Conservation (phyloP, 2,329 filamentous ascomycete genomes). For the Alternaria atra region DNA sequence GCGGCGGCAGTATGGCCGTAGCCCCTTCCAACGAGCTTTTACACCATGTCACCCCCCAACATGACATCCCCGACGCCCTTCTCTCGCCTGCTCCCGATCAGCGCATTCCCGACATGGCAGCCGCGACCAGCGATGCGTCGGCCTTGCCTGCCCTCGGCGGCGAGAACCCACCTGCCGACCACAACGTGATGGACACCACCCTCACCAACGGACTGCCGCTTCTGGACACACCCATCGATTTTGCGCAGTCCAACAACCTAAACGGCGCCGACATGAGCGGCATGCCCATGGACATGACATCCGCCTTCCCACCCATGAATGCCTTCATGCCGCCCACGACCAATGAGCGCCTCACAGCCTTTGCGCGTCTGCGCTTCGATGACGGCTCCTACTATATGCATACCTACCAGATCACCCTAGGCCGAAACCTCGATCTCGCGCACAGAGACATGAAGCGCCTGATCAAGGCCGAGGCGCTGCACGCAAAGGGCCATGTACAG, state of each 20-base stretch:
- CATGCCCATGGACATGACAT: conserved; percentile 23
- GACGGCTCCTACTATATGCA: conserved; percentile 84
- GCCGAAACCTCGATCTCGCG: conserved; percentile 67
- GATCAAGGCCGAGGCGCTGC: conserved; percentile 37
- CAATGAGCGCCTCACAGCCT: conserved; percentile 62
- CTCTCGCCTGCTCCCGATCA: conserved; percentile 28
- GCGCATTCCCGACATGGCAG: conserved; percentile 39
- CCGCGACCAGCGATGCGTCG: conserved; percentile 36
- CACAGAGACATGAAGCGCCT: conserved; percentile 63
- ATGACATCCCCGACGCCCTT: conserved; percentile 34
- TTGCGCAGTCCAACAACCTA: conserved; percentile 23
- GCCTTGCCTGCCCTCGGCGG: conserved; percentile 15
- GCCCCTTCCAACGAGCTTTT: conserved; percentile 30
- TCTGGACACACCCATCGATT: conserved; percentile 36
- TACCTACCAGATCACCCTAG: conserved; percentile 75
- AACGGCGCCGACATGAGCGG: conserved; percentile 20
- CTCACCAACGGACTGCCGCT: conserved; percentile 22
- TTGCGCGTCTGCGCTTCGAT: conserved; percentile 74
- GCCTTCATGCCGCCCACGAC: conserved; percentile 24
- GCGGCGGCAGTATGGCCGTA: conserved; percentile 45
- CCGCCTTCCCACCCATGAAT: conserved; percentile 22
- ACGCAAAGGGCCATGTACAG: conserved; percentile 36
- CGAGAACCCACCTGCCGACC: conserved; percentile 26
- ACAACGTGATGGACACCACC: conserved; percentile 7
- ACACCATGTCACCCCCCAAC: conserved; percentile 33